Conservation (phyloP, 2,329 filamentous ascomycete genomes). For the Fusarium marasasianum region DNA sequence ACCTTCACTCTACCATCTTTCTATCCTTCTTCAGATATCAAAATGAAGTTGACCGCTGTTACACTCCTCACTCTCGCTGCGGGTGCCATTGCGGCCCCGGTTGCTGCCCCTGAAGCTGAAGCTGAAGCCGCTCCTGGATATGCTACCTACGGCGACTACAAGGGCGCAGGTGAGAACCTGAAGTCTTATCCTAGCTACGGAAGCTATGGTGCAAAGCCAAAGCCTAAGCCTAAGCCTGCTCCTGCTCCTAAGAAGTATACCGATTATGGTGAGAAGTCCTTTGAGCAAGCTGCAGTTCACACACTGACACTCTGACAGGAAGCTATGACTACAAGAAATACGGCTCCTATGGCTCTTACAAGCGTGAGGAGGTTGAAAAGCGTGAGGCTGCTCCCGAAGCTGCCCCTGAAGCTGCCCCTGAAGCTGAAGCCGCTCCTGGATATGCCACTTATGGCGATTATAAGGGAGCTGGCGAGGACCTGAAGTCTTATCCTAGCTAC, state of each 20-base stretch:
- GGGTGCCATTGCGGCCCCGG: conserved; percentile 41
- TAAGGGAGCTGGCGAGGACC: not conserved
- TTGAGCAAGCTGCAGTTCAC: not conserved
- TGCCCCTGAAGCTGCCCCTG: not conserved
- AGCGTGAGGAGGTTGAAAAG: not conserved
- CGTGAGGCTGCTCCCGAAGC: not conserved
- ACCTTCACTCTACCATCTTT: not conserved
- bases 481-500: not conserved
- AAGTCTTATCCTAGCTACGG: not conserved
- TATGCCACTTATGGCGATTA: not conserved
- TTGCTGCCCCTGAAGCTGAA: conserved; percentile 16
- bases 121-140: conserved; percentile 12
- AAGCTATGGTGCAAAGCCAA: not conserved
- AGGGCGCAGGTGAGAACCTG: not conserved
- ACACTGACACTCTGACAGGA: not conserved
- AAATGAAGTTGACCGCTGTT: conserved; percentile 46
- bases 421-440: not conserved
- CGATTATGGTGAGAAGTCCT: not conserved
- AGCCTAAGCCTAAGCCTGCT: conserved; percentile 7
- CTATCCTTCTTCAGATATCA: not conserved
- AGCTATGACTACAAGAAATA: conserved; percentile 29
- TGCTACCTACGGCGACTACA: not conserved
- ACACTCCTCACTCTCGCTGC: conserved; percentile 39
- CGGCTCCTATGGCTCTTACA: conserved; percentile 14
- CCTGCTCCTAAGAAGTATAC: conserved; percentile 11